These are phyloP conservation scores for Meira nashicola DNA, from an alignment of 1,284 basidiomycete genomes.

Conservation along the genomic window DNA sequence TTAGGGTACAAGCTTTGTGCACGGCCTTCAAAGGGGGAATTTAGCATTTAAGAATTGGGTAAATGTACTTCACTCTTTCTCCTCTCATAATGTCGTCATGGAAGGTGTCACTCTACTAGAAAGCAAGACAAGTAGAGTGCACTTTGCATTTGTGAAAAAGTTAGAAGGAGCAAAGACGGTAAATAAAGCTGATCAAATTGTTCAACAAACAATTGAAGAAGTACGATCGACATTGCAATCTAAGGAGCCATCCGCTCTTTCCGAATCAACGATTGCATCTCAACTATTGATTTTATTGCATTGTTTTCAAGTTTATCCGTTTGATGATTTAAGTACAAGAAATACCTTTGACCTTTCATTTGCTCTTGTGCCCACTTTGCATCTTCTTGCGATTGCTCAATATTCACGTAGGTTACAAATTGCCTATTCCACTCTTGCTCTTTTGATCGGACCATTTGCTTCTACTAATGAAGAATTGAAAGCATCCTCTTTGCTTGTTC, in stretches of 20 bases:
- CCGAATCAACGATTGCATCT: slow-evolving; percentile 6
- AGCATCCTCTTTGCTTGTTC: slow-evolving; percentile 20
- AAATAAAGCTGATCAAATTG: slow-evolving; percentile 13
- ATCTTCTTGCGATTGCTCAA: slow-evolving; percentile 21
- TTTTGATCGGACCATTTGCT: slow-evolving; percentile 13
- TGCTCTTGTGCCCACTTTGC: slow-evolving; percentile 26
- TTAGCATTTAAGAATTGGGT: neutral
- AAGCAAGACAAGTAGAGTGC: slow-evolving; percentile 24
- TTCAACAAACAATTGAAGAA: slow-evolving; percentile 16
- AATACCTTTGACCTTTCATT: slow-evolving; percentile 12
- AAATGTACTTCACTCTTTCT: neutral
- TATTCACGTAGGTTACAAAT: slow-evolving; percentile 22
- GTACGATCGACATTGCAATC: slow-evolving; percentile 16
- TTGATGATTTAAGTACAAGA: neutral
- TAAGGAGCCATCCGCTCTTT: slow-evolving; percentile 5
- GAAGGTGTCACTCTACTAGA: slow-evolving; percentile 27
- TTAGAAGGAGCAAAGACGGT: slow-evolving; percentile 20
- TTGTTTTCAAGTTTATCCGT: slow-evolving; percentile 2
- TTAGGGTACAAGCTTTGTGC: neutral
- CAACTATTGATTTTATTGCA: neutral
- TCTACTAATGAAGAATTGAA: neutral
- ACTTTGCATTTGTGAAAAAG: slow-evolving; percentile 31
- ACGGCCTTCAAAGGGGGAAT: neutral
- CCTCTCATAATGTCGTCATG: neutral
- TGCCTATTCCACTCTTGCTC: slow-evolving; percentile 19